A percentile compares a stretch with the other conserved stretches of the same genome.
Evolutionary conservation across 139 green algal genomes (phyloP).

Genomic region (Picochlorum costavermella): DNA sequence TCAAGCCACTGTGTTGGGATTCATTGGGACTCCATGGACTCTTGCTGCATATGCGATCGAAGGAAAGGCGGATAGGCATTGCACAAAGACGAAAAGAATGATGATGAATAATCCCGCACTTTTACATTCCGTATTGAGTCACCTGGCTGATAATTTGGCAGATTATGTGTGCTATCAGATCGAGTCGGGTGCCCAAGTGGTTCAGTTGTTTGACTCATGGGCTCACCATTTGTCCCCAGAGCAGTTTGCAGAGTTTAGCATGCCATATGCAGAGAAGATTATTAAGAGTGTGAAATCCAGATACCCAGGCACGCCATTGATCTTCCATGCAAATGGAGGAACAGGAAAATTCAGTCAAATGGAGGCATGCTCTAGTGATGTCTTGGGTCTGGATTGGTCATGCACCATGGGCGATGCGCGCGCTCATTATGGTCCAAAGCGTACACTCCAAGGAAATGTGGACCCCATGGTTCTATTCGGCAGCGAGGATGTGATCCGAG

Average conservation of each 20-base stretch:
- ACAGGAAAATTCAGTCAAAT: conserved; percentile 78
- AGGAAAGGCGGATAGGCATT: conserved; percentile 75
- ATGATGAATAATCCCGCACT: conserved; percentile 75
- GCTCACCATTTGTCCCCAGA: conserved; percentile 83
- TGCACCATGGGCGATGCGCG: conserved; percentile 67
- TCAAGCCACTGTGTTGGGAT: conserved; percentile 82
- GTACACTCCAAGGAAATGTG: conserved; percentile 68
- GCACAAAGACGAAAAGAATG: conserved; percentile 64
- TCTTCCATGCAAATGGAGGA: conserved; percentile 94
- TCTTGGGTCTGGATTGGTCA: conserved; percentile 90
- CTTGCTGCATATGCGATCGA: conserved; percentile 94
- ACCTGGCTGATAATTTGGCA: conserved; percentile 77
- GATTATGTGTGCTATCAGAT: conserved; percentile 91
- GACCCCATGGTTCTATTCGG: conserved; percentile 94
- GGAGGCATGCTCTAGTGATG: conserved; percentile 51
- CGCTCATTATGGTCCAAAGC: conserved; percentile 36
- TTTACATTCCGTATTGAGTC: conserved; percentile 80
- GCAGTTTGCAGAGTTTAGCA: conserved; percentile 87
- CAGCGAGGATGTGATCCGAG: conserved; percentile 48
- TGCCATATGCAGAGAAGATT: conserved; percentile 87
- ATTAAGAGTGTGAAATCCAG: conserved; percentile 51
- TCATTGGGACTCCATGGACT: conserved; percentile 96
- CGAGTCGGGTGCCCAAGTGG: conserved; percentile 77
- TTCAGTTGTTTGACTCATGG: conserved; percentile 98
- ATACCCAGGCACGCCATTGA: conserved; percentile 83